phyloP scores from a whole-genome alignment of 495 filamentous ascomycete genomes.

The Penicillium coffeae region DNA sequence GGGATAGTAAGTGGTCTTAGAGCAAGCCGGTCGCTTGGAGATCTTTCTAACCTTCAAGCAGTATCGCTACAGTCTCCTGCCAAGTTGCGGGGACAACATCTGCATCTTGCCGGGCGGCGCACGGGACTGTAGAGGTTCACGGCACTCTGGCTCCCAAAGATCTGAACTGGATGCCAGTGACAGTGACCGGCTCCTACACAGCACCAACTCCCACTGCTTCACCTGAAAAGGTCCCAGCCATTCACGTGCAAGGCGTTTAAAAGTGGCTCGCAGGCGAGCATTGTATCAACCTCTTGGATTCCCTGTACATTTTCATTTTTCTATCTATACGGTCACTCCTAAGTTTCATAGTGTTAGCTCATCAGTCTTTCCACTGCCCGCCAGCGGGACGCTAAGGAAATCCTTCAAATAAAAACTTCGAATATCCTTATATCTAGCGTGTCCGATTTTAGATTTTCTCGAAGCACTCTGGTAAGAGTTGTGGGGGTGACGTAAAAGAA shows the following conservation, averaged over 20 bases:
- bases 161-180: slow-evolving; percentile 5
- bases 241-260: neutral
- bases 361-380: neutral
- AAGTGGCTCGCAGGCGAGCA: neutral
- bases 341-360: neutral
- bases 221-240: neutral
- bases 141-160: slow-evolving; percentile 1
- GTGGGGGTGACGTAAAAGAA: too few relatives aligned
- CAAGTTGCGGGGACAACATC: neutral
- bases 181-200: neutral
- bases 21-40: neutral
- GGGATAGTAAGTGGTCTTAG: neutral
- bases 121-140: neutral
- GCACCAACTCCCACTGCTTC: neutral
- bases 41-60: neutral
- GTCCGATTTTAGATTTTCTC: too few relatives aligned
- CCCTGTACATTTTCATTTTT: neutral
- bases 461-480: too few relatives aligned
- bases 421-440: too few relatives aligned
- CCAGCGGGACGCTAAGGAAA: too few relatives aligned
- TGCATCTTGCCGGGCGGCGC: slow-evolving; percentile 2
- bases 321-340: neutral
- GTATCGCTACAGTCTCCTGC: neutral
- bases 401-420: too few relatives aligned
- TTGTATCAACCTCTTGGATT: neutral